A percentile compares a stretch with the other conserved stretches of the same genome.
These are phyloP conservation scores for Phialocephala subalpina DNA, from an alignment of 2,329 filamentous ascomycete species.

Conservation along the genomic window DNA sequence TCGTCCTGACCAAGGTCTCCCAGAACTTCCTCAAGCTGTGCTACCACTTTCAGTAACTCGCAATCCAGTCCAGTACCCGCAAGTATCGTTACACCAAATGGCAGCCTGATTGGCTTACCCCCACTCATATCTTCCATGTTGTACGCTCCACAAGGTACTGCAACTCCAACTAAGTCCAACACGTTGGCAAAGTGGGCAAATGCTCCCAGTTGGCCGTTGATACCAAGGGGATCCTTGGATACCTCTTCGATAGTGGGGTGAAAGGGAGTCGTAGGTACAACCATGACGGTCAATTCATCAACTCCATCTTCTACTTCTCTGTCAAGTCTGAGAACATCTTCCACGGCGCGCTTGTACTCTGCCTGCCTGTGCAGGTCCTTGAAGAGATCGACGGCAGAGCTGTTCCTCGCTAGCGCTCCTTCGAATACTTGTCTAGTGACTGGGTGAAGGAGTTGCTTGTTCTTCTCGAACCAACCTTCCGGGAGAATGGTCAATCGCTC, in stretches of 20 bases:
- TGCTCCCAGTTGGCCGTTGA: conserved; percentile 55
- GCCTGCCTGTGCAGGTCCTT: conserved; percentile 55
- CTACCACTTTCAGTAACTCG: conserved; percentile 47
- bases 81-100: conserved; percentile 55
- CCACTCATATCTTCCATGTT: conserved; percentile 21
- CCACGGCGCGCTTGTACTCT: conserved; percentile 51
- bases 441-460: conserved; percentile 59
- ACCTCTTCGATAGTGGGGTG: conserved; percentile 58
- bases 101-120: conserved; percentile 40
- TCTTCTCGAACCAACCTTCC: conserved; percentile 51
- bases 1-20: conserved; percentile 29
- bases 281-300: conserved; percentile 48
- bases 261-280: conserved; percentile 60
- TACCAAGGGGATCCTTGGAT: conserved; percentile 55
- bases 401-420: conserved; percentile 46
- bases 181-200: conserved; percentile 65
- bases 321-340: conserved; percentile 47
- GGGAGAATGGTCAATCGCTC: conserved; percentile 54
- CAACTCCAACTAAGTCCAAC: conserved; percentile 57
- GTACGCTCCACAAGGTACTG: conserved; percentile 40
- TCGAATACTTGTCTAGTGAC: conserved; percentile 56
- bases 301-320: conserved; percentile 20
- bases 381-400: conserved; percentile 56
- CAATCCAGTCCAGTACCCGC: conserved; percentile 50
- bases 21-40: conserved; percentile 38